Evolutionary conservation across 257 asterid genomes (phyloP), one percentile per base, ranked within the genome.

Genomic region (Prunella vulgaris): DNA sequence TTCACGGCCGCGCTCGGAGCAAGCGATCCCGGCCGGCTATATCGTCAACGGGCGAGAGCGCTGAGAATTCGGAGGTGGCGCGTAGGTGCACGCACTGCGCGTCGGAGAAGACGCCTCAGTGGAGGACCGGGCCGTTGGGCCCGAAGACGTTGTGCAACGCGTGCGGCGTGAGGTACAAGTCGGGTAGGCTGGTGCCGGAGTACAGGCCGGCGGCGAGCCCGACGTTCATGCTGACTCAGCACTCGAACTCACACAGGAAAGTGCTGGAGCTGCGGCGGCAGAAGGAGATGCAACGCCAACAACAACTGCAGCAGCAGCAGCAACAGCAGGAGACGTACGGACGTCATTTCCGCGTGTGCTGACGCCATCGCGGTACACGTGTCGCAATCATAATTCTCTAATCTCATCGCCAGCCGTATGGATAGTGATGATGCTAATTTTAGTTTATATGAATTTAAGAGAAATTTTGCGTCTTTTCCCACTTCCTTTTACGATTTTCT

Each of bases 191-290:
- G 2, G 95, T 89, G 56, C 95, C 95, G 18, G 95, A 89, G 70
- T 89, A 89, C 75, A 77, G 95, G 60, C 96, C 96, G 14, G 96
- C 95, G 9, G 89, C 95, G 6, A 89, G 96, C 75, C 96, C 96
- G 44, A 89, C 96, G 9, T 89, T 89, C 64, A 90, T 85, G 84
- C 82, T 85, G 78, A 84, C 96, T 68, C 89, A 85, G 84, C 96
- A 89, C 77, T 89, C 95, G 6, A 89, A 89, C 74, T 89, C 95
- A 21, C 96, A 89, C 67, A 83, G 90, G 86, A 89, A 89, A 70
- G 96, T 89, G 22, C 59, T 89, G 27, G 93, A 89, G 56, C 87
- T 89, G 38, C 83, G 92, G 56, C 84, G 92, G 63, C 96, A 89
- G 86, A 89, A 89, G 81, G 96, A 85, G 66, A 60, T 77, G 67